A percentile compares a stretch with the other conserved stretches of the same genome.
Conservation (phyloP, 2,329 filamentous ascomycete genomes). For the Pyrenochaeta sp. region DNA sequence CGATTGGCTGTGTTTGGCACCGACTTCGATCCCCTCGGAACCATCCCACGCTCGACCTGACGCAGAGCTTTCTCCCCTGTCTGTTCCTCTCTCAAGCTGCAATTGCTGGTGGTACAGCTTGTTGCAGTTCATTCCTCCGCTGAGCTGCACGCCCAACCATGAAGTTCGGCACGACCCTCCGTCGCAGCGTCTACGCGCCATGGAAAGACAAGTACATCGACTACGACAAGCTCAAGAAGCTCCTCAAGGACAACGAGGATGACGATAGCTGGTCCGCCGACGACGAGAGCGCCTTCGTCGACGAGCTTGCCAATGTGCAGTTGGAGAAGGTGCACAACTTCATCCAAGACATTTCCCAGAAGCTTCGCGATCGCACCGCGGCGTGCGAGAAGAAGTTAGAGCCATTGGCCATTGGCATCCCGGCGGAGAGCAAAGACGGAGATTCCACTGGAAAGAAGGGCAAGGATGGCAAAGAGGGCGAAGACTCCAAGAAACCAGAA, state of each 20-base stretch:
- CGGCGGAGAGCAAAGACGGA: constrained; percentile 28
- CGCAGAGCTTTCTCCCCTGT: constrained; percentile 20
- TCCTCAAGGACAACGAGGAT: constrained; percentile 74
- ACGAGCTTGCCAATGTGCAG: constrained; percentile 93
- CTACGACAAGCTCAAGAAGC: constrained; percentile 88
- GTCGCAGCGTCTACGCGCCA: constrained; percentile 78
- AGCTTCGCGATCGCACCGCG: constrained; percentile 81
- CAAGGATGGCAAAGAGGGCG: constrained; percentile 18
- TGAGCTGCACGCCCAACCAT: constrained; percentile 58
- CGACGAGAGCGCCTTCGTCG: constrained; percentile 91
- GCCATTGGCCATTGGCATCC: constrained; percentile 56
- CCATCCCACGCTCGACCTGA: constrained; percentile 5
- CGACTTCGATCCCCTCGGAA: no score
- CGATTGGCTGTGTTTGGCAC: constrained; percentile 27
- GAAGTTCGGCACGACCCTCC: constrained; percentile 92
- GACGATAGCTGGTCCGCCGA: constrained; percentile 85
- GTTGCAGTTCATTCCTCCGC: constrained; percentile 8
- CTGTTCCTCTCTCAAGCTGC: constrained; percentile 7
- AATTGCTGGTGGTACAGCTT: constrained; percentile 13
- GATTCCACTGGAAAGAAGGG: constrained; percentile 10
- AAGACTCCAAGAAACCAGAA: constrained; percentile 33
- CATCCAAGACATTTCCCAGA: constrained; percentile 81
- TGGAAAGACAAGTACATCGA: constrained; percentile 97
- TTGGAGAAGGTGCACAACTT: constrained; percentile 94
- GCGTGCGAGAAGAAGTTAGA: constrained; percentile 72